A percentile compares a stretch with the other conserved stretches of the same genome.
Conservation (phyloP, 352 stramenopile species). For the Globisporangium echinulatum region DNA sequence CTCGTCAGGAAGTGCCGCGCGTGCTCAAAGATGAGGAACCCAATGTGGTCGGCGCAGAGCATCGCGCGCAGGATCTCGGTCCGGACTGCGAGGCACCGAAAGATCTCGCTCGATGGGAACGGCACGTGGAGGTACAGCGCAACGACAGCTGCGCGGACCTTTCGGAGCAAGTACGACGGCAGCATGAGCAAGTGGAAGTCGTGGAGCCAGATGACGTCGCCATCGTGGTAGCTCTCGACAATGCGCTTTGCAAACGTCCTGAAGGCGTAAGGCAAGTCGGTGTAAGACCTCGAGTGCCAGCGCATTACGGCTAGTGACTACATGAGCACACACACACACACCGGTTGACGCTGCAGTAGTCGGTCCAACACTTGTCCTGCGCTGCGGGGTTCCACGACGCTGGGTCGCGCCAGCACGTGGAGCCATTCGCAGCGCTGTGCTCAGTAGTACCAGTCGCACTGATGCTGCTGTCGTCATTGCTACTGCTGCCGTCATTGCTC, state of each 20-base stretch:
- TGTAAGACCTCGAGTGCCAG: no score
- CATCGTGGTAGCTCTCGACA: slow-evolving; percentile 71
- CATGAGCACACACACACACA: neutral
- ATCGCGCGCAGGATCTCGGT: slow-evolving; percentile 89
- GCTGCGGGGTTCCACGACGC: slow-evolving; percentile 76
- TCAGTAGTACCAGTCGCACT: no score
- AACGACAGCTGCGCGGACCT: slow-evolving; percentile 89
- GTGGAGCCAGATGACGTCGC: slow-evolving; percentile 95
- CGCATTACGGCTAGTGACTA: no score
- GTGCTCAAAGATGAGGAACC: slow-evolving; percentile 93
- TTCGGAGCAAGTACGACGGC: slow-evolving; percentile 92
- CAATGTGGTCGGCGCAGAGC: slow-evolving; percentile 89
- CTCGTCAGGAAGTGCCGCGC: slow-evolving; percentile 89
- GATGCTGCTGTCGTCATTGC: no score
- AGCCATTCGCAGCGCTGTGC: slow-evolving; percentile 3
- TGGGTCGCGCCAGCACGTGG: slow-evolving; percentile 42
- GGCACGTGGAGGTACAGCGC: slow-evolving; percentile 97
- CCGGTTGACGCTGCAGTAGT: slow-evolving; percentile 77
- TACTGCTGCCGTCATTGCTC: no score
- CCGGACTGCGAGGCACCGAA: slow-evolving; percentile 89
- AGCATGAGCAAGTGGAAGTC: slow-evolving; percentile 98
- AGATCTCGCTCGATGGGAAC: slow-evolving; percentile 98
- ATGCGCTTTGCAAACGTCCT: slow-evolving; percentile 41
- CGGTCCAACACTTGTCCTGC: slow-evolving; percentile 68
- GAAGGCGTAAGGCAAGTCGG: no score